Conservation (phyloP, 306 rosid species). For the Mucuna pruriens region DNA sequence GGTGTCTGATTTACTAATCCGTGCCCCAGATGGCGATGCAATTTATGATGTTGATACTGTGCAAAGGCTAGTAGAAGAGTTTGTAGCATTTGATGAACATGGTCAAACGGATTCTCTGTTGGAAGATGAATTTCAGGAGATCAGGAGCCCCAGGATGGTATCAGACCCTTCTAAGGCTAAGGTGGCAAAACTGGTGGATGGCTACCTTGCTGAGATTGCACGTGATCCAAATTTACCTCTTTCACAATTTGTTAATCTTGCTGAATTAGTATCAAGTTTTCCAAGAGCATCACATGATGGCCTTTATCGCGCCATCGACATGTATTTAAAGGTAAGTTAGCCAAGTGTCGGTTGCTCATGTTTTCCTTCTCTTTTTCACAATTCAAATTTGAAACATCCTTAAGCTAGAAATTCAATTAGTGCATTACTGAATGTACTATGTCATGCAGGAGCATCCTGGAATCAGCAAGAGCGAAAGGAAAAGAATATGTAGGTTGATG, state of each 20-base stretch:
- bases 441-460: constrained; percentile 85
- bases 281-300: constrained; percentile 83
- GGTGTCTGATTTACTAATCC: constrained; percentile 70
- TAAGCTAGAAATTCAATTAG: neutral
- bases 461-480: constrained; percentile 84
- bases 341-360: neutral
- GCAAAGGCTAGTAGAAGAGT: constrained; percentile 81
- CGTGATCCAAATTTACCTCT: constrained; percentile 72
- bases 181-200: constrained; percentile 88
- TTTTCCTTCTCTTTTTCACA: neutral
- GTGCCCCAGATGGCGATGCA: constrained; percentile 54
- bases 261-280: constrained; percentile 73
- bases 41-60: constrained; percentile 67
- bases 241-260: constrained; percentile 61
- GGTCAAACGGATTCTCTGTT: constrained; percentile 48
- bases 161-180: constrained; percentile 64
- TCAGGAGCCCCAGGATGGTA: constrained; percentile 59
- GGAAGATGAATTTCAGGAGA: constrained; percentile 73
- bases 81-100: constrained; percentile 51
- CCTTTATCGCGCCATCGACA: constrained; percentile 88
- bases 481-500: constrained; percentile 87
- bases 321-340: constrained; percentile 74
- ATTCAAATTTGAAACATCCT: neutral
- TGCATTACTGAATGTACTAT: constrained; percentile 7
- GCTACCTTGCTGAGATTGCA: constrained; percentile 81